Evolutionary conservation across 2,329 filamentous ascomycete species (phyloP), one percentile per base, ranked within the genome.

Genomic region (Torrubiella hemipterigena): DNA sequence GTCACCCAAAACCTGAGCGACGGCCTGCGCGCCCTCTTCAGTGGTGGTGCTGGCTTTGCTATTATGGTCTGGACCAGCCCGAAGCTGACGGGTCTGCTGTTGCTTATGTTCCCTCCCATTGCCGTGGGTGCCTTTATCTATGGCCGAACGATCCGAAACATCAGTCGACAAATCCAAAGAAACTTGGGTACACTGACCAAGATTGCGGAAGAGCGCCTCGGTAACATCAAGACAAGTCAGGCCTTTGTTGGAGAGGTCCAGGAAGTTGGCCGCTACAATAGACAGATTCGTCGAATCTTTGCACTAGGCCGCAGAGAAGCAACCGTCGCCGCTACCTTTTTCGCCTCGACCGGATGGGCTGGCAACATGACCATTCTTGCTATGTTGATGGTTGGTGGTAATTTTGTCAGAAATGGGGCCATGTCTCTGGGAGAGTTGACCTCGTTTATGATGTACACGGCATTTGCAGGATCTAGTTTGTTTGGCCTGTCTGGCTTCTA

Each of bases 1-100:
- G 94, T 98, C 42, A 98, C 91, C 1, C 89, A 96, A 51, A 98
- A 98, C 50, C 63, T 98, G 30, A 96, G 89, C 6, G 91, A 98
- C 56, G 91, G 91, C n/a, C 68, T 98, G 31, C 73, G 91, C 38
- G 81, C 91, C 12, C 61, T 91, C 19, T 89, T 98, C 38, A 94
- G 86, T 43, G 91, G 91, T 43, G 76, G 73, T 19, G 89, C 89
- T 36, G 93, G 91, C 3, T 82, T 98, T 46, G 73, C 73, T 30
- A 77, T 93, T 54, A 98, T 98, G 91, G 74, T 83, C n/a, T 96
- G 85, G 67, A 82, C 94, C 37, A 94, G 85, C 51, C 69, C 93
- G 33, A 81, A 93, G 55, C 68, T 98, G 33, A 94, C 89, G 3
- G 82, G 83, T 30, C 77, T 95, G 35, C 69, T 98, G 38, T 73